Percentiles rank a stretch among this genome's conserved stretches.
Conservation (phyloP, 2,329 filamentous ascomycete genomes). For the Diatrype stigma region DNA sequence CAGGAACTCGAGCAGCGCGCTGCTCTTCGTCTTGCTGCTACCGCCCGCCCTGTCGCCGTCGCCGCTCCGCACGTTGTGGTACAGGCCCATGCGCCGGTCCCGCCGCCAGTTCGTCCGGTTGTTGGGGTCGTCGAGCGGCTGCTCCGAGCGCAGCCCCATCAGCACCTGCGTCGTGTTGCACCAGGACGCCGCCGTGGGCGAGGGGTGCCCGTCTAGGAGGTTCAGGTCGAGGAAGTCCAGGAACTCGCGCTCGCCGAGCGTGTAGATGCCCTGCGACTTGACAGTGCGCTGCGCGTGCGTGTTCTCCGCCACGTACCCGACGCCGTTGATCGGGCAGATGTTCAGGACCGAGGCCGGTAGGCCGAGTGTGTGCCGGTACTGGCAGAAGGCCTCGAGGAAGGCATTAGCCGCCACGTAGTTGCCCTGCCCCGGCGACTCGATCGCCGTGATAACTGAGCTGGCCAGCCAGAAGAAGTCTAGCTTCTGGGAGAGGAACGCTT, state of each 20-base stretch:
- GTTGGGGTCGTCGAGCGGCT: conserved; percentile 19
- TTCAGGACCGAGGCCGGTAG: conserved; percentile 32
- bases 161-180: conserved; percentile 15
- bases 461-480: conserved; percentile 34
- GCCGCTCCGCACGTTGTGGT: conserved; percentile 20
- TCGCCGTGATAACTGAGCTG: conserved; percentile 25
- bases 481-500: conserved; percentile 15
- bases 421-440: conserved; percentile 28
- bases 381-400: conserved; percentile 32
- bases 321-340: conserved; percentile 28
- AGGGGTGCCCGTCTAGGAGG: conserved; percentile 9
- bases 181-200: conserved; percentile 3
- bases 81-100: conserved; percentile 24
- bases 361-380: conserved; percentile 27
- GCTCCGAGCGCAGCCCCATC: conserved; percentile 20
- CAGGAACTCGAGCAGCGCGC: conserved; percentile 18
- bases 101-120: conserved; percentile 23
- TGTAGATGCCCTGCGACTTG: conserved; percentile 16
- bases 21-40: conserved; percentile 8
- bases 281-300: conserved; percentile 18
- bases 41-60: not conserved
- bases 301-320: conserved; percentile 24
- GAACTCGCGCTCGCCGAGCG: conserved; percentile 19
- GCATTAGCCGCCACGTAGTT: conserved; percentile 35
- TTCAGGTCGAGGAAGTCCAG: conserved; percentile 20